Base-by-base conservation (phyloP, 2,329 filamentous ascomycete species). In the Colletotrichum gloeosporioides region DNA sequence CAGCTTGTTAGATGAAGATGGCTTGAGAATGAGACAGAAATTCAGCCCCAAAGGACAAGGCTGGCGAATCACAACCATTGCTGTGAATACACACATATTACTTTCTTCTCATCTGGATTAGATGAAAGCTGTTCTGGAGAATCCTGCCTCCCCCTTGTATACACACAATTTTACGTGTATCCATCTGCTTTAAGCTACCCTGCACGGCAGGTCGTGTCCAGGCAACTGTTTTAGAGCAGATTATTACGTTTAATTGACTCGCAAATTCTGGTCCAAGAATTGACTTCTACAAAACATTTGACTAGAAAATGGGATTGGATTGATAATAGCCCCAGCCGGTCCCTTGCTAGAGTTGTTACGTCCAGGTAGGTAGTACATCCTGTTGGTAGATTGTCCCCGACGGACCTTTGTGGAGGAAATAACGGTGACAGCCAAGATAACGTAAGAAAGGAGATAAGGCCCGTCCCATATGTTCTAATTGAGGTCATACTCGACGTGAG, bases 191-290 rank as follows among this genome's bases (percentile, higher is more conserved):
- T 16, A 18, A 44, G 36, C 36, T 3, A 44, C 16, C 4, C 36
- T 18, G 2, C 16, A 3, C 36, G 8, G 36, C 1, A 18, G 16
- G 8, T 18, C 2, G 36, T 1, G 8, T n/a, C 2, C 16, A 44
- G 8, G 36, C 36, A n/a, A 18, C 8, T 44, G 2, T 44, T 3
- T 44, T 6, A 44, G 8, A 10, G 36, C 16, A 44, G 16, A 44
- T 44, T 5, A 18, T 44, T 18, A 44, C 36, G 18, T 44, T 44
- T 18, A 39, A 18, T 3, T 16, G 3, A 18, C 36, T 44, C 16
- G 16, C 36, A n/a, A 18, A 18, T 44, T n/a, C 2, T 2, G 8
- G 8, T 18, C 16, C 16, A 44, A 6, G 8, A 44, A 44, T 0
- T 10, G 1, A 44, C 3, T 36, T 4, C 2, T 16, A 44, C 8